These are phyloP conservation scores for Oxytropis ochrocephala DNA, from an alignment of 306 rosid species.

Conservation along the genomic window DNA sequence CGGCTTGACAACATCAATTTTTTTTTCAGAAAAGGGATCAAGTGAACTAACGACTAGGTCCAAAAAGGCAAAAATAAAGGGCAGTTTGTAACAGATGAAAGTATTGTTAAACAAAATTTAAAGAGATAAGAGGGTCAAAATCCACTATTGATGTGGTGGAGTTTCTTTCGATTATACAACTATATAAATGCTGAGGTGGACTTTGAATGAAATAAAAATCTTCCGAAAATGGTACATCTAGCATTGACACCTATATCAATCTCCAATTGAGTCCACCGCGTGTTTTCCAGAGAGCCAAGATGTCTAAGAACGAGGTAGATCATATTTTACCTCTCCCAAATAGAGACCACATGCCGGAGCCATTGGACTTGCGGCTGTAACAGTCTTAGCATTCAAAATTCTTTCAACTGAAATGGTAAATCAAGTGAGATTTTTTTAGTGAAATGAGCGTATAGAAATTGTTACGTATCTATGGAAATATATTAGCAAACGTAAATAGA, in stretches of 20 bases:
- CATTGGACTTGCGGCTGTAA: slow-evolving; percentile 85
- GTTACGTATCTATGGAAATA: neutral
- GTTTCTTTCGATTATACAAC: too few species aligned
- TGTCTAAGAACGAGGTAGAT: slow-evolving; percentile 36
- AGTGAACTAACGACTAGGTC: neutral
- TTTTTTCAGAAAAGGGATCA: neutral
- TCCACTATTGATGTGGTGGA: too few species aligned
- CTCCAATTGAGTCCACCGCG: neutral
- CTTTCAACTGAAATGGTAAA: slow-evolving; percentile 61
- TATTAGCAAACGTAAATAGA: neutral
- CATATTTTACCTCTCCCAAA: slow-evolving; percentile 77
- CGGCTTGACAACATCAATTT: too few species aligned
- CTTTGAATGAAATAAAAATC: neutral
- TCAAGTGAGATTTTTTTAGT: neutral
- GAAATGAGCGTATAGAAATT: neutral
- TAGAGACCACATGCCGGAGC: slow-evolving; percentile 93
- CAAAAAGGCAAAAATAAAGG: neutral
- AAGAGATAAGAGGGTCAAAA: too few species aligned
- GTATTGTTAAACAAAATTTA: too few species aligned
- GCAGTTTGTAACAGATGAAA: neutral
- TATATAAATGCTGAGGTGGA: neutral
- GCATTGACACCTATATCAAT: neutral
- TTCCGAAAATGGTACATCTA: neutral
- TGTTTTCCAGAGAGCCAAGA: neutral
- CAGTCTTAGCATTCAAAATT: slow-evolving; percentile 64